Evolutionary conservation across 1,284 basidiomycete species (phyloP).

Genomic region (Ustilago sp.): DNA sequence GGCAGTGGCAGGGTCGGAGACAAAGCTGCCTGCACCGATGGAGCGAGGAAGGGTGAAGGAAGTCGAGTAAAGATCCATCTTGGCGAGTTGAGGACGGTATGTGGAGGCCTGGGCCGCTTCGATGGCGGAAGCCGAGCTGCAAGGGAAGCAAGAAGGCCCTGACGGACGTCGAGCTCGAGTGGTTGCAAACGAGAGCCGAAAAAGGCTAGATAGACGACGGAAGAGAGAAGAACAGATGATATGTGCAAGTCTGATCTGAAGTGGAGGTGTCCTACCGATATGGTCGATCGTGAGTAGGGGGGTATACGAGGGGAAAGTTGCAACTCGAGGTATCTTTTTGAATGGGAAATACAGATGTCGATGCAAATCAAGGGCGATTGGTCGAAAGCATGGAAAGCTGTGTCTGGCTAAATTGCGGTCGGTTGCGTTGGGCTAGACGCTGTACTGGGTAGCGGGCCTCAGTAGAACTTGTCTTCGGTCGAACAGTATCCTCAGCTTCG

Average conservation of each 20-base stretch:
- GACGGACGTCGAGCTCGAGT: conserved; percentile 15
- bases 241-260: conserved; percentile 3
- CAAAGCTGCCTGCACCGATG: conserved; percentile 39
- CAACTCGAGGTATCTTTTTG: conserved; percentile 29
- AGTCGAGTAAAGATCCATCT: conserved; percentile 63
- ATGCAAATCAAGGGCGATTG: conserved; percentile 12
- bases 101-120: conserved; percentile 27
- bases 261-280: background rate
- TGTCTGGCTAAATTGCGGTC: background rate
- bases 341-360: conserved; percentile 16
- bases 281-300: background rate
- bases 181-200: background rate
- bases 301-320: conserved; percentile 18
- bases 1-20: conserved; percentile 26
- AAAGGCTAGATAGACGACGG: background rate
- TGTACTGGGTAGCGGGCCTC: background rate
- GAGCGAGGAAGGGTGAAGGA: conserved; percentile 62
- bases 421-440: background rate
- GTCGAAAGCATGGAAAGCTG: conserved; percentile 5
- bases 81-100: conserved; percentile 2
- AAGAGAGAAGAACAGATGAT: background rate
- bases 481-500: background rate
- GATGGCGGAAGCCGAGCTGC: conserved; percentile 18
- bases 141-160: conserved; percentile 21
- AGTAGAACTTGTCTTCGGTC: background rate